phyloP scores from a whole-genome alignment of 768 basidiomycete genomes.

The Rossbeevera mucosa region DNA sequence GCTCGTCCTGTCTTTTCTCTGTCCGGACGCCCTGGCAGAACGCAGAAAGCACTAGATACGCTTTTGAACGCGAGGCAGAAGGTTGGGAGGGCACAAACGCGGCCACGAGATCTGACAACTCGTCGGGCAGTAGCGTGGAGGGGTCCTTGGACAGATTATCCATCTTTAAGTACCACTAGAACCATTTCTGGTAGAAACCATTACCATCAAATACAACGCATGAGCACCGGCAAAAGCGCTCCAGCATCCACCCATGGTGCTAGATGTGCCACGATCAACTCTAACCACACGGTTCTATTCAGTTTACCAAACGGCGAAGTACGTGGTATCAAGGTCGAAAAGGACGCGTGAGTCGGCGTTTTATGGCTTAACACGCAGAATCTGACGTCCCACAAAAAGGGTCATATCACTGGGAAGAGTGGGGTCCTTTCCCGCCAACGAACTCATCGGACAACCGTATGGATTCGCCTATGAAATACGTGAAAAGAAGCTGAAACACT shows the following conservation, averaged over 20 bases:
- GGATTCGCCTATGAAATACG: slow-evolving; percentile 87
- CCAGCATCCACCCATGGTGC: slow-evolving; percentile 5
- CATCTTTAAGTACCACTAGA: slow-evolving; percentile 12
- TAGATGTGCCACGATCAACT: slow-evolving; percentile 42
- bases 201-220: too few species aligned
- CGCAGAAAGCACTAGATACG: slow-evolving; percentile 63
- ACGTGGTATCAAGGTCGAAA: slow-evolving; percentile 67
- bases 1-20: slow-evolving; percentile 34
- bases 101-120: slow-evolving; percentile 47
- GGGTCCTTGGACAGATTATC: slow-evolving; percentile 32
- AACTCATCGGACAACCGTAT: slow-evolving; percentile 78
- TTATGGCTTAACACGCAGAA: not conserved
- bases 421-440: slow-evolving; percentile 74
- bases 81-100: slow-evolving; percentile 50
- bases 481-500: slow-evolving; percentile 59
- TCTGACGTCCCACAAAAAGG: slow-evolving; percentile 36
- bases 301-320: slow-evolving; percentile 76
- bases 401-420: slow-evolving; percentile 76
- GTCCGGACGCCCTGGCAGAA: slow-evolving; percentile 58
- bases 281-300: slow-evolving; percentile 76
- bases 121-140: slow-evolving; percentile 45
- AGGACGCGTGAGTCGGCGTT: slow-evolving; percentile 54
- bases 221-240: slow-evolving; percentile 13
- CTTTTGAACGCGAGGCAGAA: slow-evolving; percentile 53
- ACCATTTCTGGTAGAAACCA: not conserved